These are phyloP conservation scores for Chrysoporthe puriensis DNA, from an alignment of 2,329 filamentous ascomycete genomes.

Conservation along the genomic window DNA sequence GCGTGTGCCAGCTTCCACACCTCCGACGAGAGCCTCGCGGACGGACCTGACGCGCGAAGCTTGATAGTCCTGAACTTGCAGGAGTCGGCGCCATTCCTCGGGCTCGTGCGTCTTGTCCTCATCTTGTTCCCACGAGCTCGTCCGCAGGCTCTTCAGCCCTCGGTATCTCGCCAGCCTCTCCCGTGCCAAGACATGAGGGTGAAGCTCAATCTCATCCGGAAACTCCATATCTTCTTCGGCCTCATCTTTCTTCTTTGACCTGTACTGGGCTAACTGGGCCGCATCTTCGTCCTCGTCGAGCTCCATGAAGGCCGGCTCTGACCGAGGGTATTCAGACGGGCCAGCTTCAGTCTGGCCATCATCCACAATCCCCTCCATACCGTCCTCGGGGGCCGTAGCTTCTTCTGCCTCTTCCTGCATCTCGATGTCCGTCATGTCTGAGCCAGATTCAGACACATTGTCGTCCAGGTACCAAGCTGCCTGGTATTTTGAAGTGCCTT, in stretches of 20 bases:
- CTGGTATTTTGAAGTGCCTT: conserved; percentile 92
- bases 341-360: conserved; percentile 75
- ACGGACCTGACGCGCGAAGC: conserved; percentile 76
- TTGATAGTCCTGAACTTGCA: conserved; percentile 89
- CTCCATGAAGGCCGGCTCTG: conserved; percentile 80
- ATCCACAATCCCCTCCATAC: conserved; percentile 69
- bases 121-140: conserved; percentile 84
- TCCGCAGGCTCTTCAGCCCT: conserved; percentile 87
- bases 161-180: conserved; percentile 87
- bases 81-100: conserved; percentile 82
- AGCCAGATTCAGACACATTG: conserved; percentile 80
- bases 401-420: conserved; percentile 58
- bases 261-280: conserved; percentile 79
- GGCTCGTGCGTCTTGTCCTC: conserved; percentile 88
- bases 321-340: conserved; percentile 89
- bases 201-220: conserved; percentile 94
- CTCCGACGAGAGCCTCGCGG: conserved; percentile 85
- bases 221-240: conserved; percentile 92
- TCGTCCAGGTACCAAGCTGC: conserved; percentile 86
- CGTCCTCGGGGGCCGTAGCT: conserved; percentile 75
- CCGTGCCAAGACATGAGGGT: conserved; percentile 81
- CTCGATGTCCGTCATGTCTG: conserved; percentile 74
- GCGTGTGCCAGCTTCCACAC: conserved; percentile 80
- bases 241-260: conserved; percentile 76
- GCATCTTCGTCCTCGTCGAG: conserved; percentile 82